Conservation (phyloP, 192 early-diverging fungal species). For the Backusella liffmaniae region DNA sequence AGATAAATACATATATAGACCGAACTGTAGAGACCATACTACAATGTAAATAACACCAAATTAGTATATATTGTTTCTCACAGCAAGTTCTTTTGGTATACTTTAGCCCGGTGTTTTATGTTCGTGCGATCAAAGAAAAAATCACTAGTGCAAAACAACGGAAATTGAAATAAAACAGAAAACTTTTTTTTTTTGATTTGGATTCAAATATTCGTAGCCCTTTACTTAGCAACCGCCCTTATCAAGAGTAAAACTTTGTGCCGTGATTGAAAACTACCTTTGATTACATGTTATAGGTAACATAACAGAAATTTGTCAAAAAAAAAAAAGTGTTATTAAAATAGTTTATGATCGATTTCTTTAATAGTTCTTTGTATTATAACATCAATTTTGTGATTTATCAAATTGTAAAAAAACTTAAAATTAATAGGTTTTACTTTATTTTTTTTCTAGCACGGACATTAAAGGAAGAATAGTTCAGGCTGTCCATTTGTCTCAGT, state of each 20-base stretch:
- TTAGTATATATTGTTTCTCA: background rate
- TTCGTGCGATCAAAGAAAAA: background rate
- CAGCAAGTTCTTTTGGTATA: background rate
- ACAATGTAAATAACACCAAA: background rate
- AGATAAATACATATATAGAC: too few relatives aligned
- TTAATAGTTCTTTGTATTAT: background rate
- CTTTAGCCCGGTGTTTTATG: background rate
- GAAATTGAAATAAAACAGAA: background rate
- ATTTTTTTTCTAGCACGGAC: background rate
- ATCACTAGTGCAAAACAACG: background rate
- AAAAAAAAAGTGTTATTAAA: background rate
- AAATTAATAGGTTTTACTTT: constrained; percentile 1
- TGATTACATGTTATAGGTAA: background rate
- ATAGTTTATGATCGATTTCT: background rate
- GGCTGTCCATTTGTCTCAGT: background rate
- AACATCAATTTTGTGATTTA: background rate
- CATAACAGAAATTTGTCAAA: background rate
- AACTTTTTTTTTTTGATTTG: background rate
- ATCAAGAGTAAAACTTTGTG: background rate
- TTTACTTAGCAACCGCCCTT: background rate
- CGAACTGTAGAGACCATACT: background rate
- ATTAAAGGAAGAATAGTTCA: background rate
- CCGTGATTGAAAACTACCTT: background rate
- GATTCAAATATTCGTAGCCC: background rate
- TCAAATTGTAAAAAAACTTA: background rate